Conservation (phyloP, 345 rosid genomes). For the Jatropha curcas region DNA sequence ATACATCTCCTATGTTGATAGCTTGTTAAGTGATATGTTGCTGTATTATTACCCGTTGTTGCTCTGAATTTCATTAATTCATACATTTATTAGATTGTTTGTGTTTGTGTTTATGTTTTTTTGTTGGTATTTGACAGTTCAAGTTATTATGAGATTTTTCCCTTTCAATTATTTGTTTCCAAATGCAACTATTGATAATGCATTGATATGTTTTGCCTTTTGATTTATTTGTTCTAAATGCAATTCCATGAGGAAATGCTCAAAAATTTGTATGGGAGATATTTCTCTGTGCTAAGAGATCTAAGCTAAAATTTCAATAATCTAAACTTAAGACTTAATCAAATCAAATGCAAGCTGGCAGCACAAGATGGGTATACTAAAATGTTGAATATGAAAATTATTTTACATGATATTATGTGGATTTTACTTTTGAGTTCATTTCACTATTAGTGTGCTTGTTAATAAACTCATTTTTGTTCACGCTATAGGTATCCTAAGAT, state of each 20-base stretch:
- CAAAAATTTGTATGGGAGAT: neutral
- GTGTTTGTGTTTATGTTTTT: neutral
- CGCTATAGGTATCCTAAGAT: slow-evolving; percentile 20
- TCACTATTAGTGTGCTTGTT: neutral
- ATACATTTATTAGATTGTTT: neutral
- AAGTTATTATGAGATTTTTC: neutral
- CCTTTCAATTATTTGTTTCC: too few relatives aligned
- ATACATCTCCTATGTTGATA: too few relatives aligned
- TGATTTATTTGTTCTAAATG: neutral
- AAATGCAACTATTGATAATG: too few relatives aligned
- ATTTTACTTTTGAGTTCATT: neutral
- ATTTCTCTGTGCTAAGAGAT: neutral
- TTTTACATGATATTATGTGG: neutral
- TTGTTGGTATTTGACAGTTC: neutral
- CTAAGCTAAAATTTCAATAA: neutral
- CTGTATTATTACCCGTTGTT: neutral
- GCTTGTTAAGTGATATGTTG: too few relatives aligned
- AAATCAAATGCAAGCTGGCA: neutral
- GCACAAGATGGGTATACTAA: neutral
- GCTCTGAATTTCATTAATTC: neutral
- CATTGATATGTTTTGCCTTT: too few relatives aligned
- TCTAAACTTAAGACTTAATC: neutral
- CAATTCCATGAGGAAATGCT: neutral
- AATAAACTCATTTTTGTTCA: neutral
- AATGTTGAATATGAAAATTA: neutral